A percentile compares a stretch with the other conserved stretches of the same genome.
Evolutionary conservation across 2,329 filamentous ascomycete genomes (phyloP).

Genomic region (Amylocarpus encephaloides): DNA sequence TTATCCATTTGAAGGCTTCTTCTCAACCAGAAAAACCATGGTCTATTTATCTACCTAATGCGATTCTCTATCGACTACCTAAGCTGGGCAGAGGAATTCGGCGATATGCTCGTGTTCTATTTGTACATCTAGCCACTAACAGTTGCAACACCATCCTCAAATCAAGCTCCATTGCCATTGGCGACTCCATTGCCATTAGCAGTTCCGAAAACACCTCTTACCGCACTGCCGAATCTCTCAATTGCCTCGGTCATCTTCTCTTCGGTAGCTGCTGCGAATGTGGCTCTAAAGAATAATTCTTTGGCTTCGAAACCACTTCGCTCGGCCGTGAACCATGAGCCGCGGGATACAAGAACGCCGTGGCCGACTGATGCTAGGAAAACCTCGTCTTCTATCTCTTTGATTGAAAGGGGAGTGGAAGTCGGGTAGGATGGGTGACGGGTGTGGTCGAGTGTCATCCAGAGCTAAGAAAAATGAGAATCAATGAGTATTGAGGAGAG

Average conservation of each 20-base stretch:
- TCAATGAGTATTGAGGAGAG: background rate
- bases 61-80: too few species aligned
- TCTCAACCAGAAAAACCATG: too few species aligned
- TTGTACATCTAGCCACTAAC: too few species aligned
- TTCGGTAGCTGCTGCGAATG: constrained; percentile 73
- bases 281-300: constrained; percentile 74
- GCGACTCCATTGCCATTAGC: background rate
- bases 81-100: too few species aligned
- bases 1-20: too few species aligned
- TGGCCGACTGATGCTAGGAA: constrained; percentile 70
- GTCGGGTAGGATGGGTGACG: constrained; percentile 52
- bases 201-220: constrained; percentile 53
- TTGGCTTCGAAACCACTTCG: constrained; percentile 43
- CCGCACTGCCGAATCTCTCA: constrained; percentile 65
- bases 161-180: too few species aligned
- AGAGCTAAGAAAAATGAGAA: constrained; percentile 44
- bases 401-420: constrained; percentile 39
- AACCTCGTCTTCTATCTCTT: constrained; percentile 77
- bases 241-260: constrained; percentile 68
- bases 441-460: constrained; percentile 61
- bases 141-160: too few species aligned
- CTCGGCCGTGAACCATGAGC: constrained; percentile 87
- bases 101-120: too few species aligned
- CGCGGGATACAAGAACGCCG: constrained; percentile 74
- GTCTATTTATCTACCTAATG: too few species aligned